Evolutionary conservation across 371 early-diverging fungal genomes (phyloP).

Genomic region (Vavraia culicis): DNA sequence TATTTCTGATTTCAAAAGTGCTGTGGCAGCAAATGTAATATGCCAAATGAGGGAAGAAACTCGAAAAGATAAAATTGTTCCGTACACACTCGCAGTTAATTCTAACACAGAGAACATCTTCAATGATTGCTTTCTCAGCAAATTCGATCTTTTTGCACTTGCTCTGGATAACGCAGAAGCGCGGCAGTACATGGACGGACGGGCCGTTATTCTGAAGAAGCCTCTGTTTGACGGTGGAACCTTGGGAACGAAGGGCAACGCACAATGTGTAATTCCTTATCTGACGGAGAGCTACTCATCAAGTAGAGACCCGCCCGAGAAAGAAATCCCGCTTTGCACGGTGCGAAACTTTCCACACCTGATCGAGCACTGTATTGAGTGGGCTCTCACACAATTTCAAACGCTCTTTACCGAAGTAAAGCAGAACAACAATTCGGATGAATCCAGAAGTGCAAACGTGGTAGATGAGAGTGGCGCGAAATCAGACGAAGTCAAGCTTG

Average conservation of each 20-base stretch:
- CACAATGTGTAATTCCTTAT: conserved; percentile 52
- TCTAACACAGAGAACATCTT: conserved; percentile 79
- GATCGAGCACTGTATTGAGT: conserved; percentile 97
- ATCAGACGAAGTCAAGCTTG: background rate
- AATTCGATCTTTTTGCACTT: conserved; percentile 72
- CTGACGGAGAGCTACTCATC: conserved; percentile 92
- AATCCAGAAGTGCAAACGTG: background rate
- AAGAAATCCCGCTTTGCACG: conserved; percentile 93
- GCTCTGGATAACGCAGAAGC: conserved; percentile 98
- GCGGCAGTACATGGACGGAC: conserved; percentile 81
- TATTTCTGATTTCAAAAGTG: conserved; percentile 77
- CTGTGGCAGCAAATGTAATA: conserved; percentile 70
- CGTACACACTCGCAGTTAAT: conserved; percentile 79
- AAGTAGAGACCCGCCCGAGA: conserved; percentile 91
- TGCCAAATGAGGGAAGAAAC: conserved; percentile 69
- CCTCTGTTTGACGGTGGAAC: conserved; percentile 93
- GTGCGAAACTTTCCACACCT: conserved; percentile 94
- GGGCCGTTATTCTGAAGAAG: conserved; percentile 79
- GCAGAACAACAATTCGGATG: conserved; percentile 1
- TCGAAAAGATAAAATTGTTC: conserved; percentile 49
- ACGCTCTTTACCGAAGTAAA: conserved; percentile 51
- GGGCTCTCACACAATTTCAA: conserved; percentile 86
- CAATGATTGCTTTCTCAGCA: conserved; percentile 70
- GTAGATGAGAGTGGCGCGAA: background rate
- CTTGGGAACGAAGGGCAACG: conserved; percentile 96